Evolutionary conservation across 805 yeast genomes (phyloP).

Genomic region (Lipomyces yamanashiensis): DNA sequence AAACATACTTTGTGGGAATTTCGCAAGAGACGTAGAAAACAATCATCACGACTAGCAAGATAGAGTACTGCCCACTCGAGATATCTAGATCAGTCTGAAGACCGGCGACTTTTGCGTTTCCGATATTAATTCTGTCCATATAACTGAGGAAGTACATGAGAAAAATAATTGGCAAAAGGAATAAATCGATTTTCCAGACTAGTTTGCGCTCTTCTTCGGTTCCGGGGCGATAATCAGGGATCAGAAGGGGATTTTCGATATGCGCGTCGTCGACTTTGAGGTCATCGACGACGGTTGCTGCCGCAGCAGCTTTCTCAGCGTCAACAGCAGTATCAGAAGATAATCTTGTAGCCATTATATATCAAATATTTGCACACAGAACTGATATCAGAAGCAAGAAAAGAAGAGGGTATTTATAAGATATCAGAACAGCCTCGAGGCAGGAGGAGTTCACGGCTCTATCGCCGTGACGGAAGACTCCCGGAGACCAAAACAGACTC

Average conservation of each 20-base stretch:
- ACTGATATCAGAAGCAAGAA: not conserved
- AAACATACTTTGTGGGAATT: slow-evolving; percentile 46
- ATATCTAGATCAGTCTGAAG: slow-evolving; percentile 50
- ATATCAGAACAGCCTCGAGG: too few species aligned
- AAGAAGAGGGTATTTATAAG: not conserved
- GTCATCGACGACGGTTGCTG: not conserved
- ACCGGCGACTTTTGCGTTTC: slow-evolving; percentile 55
- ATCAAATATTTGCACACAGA: not conserved
- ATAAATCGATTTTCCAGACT: slow-evolving; percentile 50
- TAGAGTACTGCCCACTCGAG: slow-evolving; percentile 51
- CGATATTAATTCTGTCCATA: slow-evolving; percentile 41
- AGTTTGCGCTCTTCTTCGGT: slow-evolving; percentile 17
- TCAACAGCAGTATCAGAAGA: slow-evolving; percentile 9
- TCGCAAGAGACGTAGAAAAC: slow-evolving; percentile 46
- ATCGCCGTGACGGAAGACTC: not conserved
- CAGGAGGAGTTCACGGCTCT: not conserved
- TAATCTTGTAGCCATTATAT: not conserved
- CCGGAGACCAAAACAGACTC: too few species aligned
- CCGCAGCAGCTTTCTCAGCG: not conserved
- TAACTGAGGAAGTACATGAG: slow-evolving; percentile 51
- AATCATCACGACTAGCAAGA: slow-evolving; percentile 51
- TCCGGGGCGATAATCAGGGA: slow-evolving; percentile 12
- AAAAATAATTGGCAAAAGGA: slow-evolving; percentile 52
- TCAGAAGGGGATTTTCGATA: slow-evolving; percentile 10
- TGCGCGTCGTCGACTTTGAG: slow-evolving; percentile 13